Evolutionary conservation across 2,329 filamentous ascomycete species (phyloP), one percentile per base, ranked within the genome.

Genomic region (Colletotrichum spinosum): DNA sequence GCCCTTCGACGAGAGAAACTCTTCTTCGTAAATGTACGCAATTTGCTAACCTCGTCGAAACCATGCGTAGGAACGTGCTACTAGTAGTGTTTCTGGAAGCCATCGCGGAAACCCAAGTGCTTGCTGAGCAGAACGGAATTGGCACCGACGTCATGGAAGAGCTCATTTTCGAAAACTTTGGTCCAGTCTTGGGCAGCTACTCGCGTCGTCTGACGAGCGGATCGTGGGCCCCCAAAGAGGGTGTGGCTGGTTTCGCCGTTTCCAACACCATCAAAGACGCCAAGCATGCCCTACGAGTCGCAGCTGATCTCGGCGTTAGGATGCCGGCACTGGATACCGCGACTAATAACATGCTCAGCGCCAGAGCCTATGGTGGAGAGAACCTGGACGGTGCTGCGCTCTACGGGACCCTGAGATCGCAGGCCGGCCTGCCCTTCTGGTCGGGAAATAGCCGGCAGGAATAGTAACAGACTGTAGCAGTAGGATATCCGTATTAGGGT

Each of bases 241-340:
- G 78, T 34, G 69, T 74, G 41, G 83, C 83, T 5, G 81, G 77
- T 74, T 85, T 82, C 1, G 82, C 81, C 39, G 65, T 86, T 1
- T 77, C 80, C 25, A 72, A 86, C 3, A 84, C 82, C 1, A 77
- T 86, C 6, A 85, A 86, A 65, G 84, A 86, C 69, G 83, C 85
- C 0, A 78, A 79, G 0, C 81, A 84, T 70, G 84, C 81, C 0
- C 76, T 86, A 9, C 72, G 71, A 4, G 76, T 79, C 25, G 84
- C 82, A 2, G 72, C 74, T 48, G 74, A 77, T 2, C 72, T 72
- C 1, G 82, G 81, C 0, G 69, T 42, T 71, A 77, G 52, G 75
- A 82, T 38, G 82, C 76, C 0, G 77, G 81, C 78, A 8, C 70
- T 85, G 34, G 74, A 72, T 12, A 12, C 35, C 2, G 45, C 53